A percentile compares a stretch with the other conserved stretches of the same genome.
Conservation (phyloP, 139 green algal species). For the Coelastrella sp. region DNA sequence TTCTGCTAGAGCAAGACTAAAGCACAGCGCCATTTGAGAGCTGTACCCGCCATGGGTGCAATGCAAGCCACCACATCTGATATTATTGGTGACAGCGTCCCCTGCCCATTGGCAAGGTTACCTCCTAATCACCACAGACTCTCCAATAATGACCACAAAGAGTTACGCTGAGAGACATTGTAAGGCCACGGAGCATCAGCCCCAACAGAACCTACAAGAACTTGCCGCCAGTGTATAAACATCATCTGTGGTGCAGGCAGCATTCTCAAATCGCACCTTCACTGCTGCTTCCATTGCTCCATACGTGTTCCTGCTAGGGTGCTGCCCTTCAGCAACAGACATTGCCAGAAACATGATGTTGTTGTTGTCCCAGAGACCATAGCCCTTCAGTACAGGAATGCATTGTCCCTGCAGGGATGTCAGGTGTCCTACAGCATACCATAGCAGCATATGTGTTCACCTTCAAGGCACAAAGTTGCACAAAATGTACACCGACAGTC, state of each 20-base stretch:
- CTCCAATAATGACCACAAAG: not conserved
- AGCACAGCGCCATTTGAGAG: not conserved
- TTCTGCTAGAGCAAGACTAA: not conserved
- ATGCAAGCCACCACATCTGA: not conserved
- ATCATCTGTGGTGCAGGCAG: no score
- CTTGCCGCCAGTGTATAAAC: no score
- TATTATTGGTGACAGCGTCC: not conserved
- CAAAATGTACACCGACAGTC: not conserved
- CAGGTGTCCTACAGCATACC: no score
- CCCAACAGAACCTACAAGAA: no score
- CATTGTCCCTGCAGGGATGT: no score
- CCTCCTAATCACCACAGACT: no score
- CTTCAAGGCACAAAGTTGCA: no score
- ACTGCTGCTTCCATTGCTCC: not conserved
- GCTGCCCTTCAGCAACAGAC: constrained; percentile 7
- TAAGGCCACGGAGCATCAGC: no score
- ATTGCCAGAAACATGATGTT: not conserved
- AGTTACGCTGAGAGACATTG: not conserved
- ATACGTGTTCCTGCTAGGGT: no score
- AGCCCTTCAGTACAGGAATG: no score
- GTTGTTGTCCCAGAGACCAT: constrained; percentile 12
- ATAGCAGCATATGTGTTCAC: not conserved
- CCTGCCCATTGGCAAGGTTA: not conserved
- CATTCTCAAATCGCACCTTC: not conserved
- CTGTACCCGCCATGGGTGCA: not conserved